phyloP scores from a whole-genome alignment of 768 basidiomycete species.

The Tephrocybe sp. region DNA sequence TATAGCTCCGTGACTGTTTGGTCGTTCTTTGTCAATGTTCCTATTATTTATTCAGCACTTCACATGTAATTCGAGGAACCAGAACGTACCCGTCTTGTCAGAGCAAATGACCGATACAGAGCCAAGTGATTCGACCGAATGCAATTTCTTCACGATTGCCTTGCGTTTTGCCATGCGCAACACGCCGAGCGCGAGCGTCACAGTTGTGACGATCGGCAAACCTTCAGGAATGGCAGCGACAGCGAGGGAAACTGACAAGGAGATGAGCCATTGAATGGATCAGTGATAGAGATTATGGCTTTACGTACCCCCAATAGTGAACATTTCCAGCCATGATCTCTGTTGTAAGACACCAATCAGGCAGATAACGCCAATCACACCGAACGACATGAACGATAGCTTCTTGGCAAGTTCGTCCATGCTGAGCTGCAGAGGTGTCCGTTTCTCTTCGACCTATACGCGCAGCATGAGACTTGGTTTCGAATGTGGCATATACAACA shows the following conservation, averaged over 20 bases:
- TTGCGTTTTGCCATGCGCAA: slow-evolving; percentile 92
- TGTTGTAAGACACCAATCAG: slow-evolving; percentile 85
- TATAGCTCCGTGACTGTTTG: slow-evolving; percentile 92
- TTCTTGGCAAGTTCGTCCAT: slow-evolving; percentile 98
- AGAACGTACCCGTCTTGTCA: slow-evolving; percentile 82
- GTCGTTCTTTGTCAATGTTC: slow-evolving; percentile 94
- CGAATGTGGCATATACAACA: slow-evolving; percentile 10
- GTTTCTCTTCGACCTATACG: slow-evolving; percentile 74
- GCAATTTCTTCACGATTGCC: slow-evolving; percentile 96
- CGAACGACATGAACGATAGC: slow-evolving; percentile 87
- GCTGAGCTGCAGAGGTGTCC: slow-evolving; percentile 87
- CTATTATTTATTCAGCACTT: slow-evolving; percentile 32
- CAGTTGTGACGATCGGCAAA: slow-evolving; percentile 94
- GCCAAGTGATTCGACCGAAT: slow-evolving; percentile 91
- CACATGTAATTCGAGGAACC: neutral
- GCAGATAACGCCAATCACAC: slow-evolving; percentile 92
- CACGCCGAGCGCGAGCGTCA: slow-evolving; percentile 93
- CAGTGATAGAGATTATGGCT: neutral
- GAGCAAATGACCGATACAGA: slow-evolving; percentile 98
- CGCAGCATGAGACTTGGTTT: neutral
- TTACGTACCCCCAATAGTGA: slow-evolving; percentile 90
- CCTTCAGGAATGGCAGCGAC: slow-evolving; percentile 99
- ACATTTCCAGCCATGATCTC: slow-evolving; percentile 95
- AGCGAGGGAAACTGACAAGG: slow-evolving; percentile 79
- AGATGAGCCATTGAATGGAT: neutral